Evolutionary conservation across 192 early-diverging fungal species (phyloP).

Genomic region (Dissophora ornata): DNA sequence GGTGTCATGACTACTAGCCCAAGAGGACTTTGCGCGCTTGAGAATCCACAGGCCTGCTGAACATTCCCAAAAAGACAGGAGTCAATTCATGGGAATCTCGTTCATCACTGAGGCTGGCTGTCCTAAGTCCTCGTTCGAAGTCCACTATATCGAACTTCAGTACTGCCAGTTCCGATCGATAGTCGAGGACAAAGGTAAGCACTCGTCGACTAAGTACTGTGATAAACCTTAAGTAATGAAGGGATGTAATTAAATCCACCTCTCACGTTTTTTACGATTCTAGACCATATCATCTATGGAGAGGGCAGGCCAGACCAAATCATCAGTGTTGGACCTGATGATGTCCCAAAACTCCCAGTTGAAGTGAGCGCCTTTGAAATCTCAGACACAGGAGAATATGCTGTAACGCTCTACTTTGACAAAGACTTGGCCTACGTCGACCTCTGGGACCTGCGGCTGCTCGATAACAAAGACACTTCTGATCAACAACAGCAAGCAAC

Average conservation of each 20-base stretch:
- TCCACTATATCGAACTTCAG: conserved; percentile 16
- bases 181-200: not conserved
- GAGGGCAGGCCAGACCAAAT: not conserved
- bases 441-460: conserved; percentile 11
- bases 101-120: not conserved
- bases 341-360: not conserved
- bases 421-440: not conserved
- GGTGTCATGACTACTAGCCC: no score
- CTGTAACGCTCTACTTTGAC: not conserved
- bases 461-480: no score
- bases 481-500: not conserved
- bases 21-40: no score
- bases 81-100: not conserved
- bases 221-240: not conserved
- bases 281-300: conserved; percentile 19
- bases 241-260: not conserved
- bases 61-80: not conserved
- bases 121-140: not conserved
- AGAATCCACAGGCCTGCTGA: not conserved
- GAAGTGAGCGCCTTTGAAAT: not conserved
- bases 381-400: conserved; percentile 2
- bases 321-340: not conserved
- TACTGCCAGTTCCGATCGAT: not conserved
- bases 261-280: no score
- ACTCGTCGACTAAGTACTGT: not conserved